Evolutionary conservation across 371 early-diverging fungal species (phyloP).

Genomic region (Mortierella sp.): DNA sequence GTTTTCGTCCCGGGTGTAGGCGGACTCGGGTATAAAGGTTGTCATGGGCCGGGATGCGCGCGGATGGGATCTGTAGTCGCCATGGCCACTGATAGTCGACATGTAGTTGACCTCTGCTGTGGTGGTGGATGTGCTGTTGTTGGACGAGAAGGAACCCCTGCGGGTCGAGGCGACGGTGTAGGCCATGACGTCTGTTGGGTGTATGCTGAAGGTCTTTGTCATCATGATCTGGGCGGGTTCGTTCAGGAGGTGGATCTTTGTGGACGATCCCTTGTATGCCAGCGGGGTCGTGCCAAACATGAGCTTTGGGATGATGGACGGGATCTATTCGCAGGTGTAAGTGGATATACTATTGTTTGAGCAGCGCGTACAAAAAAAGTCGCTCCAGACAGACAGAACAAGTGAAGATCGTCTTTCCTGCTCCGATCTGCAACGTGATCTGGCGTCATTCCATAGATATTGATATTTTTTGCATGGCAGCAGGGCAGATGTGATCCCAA

Average conservation of each 20-base stretch:
- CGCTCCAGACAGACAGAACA: neutral
- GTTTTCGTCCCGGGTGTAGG: conserved; percentile 30
- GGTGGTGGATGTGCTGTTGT: conserved; percentile 57
- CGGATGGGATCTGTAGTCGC: conserved; percentile 45
- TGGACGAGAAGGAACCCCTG: conserved; percentile 71
- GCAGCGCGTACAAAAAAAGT: conserved; percentile 6
- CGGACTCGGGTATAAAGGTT: conserved; percentile 54
- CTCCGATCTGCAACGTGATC: conserved; percentile 17
- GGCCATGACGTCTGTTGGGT: conserved; percentile 61
- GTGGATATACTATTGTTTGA: neutral
- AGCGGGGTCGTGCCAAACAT: conserved; percentile 78
- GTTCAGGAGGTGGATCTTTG: conserved; percentile 70
- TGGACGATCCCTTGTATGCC: conserved; percentile 77
- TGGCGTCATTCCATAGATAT: conserved; percentile 24
- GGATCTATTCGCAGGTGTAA: conserved; percentile 24
- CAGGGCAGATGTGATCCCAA: neutral
- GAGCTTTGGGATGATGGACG: conserved; percentile 60
- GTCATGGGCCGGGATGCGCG: conserved; percentile 49
- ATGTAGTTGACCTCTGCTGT: conserved; percentile 62
- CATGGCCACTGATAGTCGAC: conserved; percentile 60
- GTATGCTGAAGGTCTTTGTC: conserved; percentile 73
- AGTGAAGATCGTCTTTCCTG: neutral
- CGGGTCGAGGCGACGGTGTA: conserved; percentile 54
- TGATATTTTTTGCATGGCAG: neutral
- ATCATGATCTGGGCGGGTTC: conserved; percentile 72